Evolutionary conservation across 495 filamentous ascomycete species (phyloP), one percentile per base, ranked within the genome.

Genomic region (Aspergillus indologenus): DNA sequence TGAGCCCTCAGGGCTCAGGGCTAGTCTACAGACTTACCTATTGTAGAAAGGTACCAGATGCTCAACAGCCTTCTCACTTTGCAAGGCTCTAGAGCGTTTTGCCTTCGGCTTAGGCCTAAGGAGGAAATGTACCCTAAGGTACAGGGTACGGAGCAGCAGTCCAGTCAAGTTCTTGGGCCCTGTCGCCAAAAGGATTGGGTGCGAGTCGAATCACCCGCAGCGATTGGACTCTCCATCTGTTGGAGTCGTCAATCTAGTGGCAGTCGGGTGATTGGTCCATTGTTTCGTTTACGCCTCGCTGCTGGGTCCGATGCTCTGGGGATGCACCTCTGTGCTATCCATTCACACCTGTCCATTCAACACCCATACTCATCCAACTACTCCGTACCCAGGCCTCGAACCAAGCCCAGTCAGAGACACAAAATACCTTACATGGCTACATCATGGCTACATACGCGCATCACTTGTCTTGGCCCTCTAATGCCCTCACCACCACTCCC

Each of bases 241-340:
- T 50, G 55, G 50, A 58, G 55, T 52, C 60, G 42, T 48, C 60
- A 48, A 58, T 54, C 40, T 23, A n/a, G 50, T 29, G 44, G 26
- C 45, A 21, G 54, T 29, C 22, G 12, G 40, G 22, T 49, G 52
- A 46, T 61, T 50, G 49, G 60, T 24, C 21, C 1, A 21, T 50
- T n/a, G 24, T 48, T 24, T 53, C 45, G 50, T 51, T 40, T 54
- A 58, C 56, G 60, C 44, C 55, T 53, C 60, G 54, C 45, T 40
- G 34, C 34, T 50, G 52, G 56, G 56, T 52, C 51, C n/a, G n/a
- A n/a, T n/a, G n/a, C n/a, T n/a, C 44, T 54, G 34, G 54, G 34
- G 34, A 40, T 53, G 54, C 43, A 45, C 53, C n/a, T 45, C 31
- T 34, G 23, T 49, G n/a, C 22, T 20, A 23, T 21, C 29, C 29